These are phyloP conservation scores for Yamagishiella unicocca DNA, from an alignment of 139 green algal genomes.

Conservation along the genomic window DNA sequence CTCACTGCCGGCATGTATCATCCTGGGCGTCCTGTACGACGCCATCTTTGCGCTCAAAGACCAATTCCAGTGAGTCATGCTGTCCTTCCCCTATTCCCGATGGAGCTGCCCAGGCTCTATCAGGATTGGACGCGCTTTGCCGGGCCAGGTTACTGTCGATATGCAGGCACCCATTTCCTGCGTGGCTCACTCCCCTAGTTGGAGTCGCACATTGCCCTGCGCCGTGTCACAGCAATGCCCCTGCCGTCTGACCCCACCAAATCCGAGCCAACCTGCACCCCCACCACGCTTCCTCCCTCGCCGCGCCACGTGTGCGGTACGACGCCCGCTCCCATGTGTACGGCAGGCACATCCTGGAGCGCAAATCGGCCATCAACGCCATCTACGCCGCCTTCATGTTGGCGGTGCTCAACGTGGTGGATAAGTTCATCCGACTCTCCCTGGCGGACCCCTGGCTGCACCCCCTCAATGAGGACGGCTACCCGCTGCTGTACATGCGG, in stretches of 20 bases:
- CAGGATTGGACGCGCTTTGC: too few relatives aligned
- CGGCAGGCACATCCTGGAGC: constrained; percentile 14
- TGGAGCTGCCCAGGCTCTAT: too few relatives aligned
- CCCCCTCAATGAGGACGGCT: constrained; percentile 57
- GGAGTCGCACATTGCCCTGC: too few relatives aligned
- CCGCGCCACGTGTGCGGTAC: too few relatives aligned
- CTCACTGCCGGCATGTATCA: constrained; percentile 56
- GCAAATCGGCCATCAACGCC: constrained; percentile 9
- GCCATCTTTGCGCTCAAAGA: constrained; percentile 42
- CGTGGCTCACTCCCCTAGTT: too few relatives aligned
- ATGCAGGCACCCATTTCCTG: too few relatives aligned
- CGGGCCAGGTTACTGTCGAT: too few relatives aligned
- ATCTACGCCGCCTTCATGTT: constrained; percentile 51
- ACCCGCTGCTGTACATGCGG: constrained; percentile 67
- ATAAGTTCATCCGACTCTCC: constrained; percentile 52
- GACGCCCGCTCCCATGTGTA: not conserved
- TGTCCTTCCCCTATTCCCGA: too few relatives aligned
- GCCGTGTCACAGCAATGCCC: too few relatives aligned
- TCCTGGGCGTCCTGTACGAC: constrained; percentile 58
- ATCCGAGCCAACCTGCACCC: too few relatives aligned
- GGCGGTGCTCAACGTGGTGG: constrained; percentile 40
- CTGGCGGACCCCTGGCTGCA: constrained; percentile 67
- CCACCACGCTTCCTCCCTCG: too few relatives aligned
- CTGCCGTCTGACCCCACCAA: too few relatives aligned
- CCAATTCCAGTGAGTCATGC: constrained; percentile 38